Conservation (phyloP, 768 basidiomycete species). For the Russula sp. region DNA sequence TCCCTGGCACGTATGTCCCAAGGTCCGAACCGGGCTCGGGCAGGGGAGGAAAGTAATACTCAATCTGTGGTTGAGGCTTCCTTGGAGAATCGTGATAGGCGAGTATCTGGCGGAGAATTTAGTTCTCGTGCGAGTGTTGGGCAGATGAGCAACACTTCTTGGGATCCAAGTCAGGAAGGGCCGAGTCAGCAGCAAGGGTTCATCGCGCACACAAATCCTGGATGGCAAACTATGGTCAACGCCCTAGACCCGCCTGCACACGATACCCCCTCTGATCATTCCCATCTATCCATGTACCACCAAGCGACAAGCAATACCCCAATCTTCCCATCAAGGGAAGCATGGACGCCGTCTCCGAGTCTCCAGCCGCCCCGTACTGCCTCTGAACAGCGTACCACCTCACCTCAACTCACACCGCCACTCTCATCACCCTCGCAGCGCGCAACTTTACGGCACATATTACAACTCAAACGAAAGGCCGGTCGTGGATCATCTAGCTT, state of each 20-base stretch:
- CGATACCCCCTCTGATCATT: not conserved
- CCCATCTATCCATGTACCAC: not conserved
- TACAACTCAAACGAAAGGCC: constrained; percentile 3
- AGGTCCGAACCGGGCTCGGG: not conserved
- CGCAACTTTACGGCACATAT: constrained; percentile 9
- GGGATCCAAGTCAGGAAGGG: not conserved
- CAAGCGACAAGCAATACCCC: not conserved
- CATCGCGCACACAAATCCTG: not conserved
- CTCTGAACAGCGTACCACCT: not conserved
- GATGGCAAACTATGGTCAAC: not conserved
- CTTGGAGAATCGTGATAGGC: not conserved
- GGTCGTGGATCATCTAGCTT: not conserved
- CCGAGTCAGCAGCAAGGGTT: not conserved
- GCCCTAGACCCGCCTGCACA: not conserved
- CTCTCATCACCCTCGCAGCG: constrained; percentile 6
- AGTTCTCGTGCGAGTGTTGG: not conserved
- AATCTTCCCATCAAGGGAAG: not conserved
- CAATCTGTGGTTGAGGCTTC: not conserved
- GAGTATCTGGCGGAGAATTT: not conserved
- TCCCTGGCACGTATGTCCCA: not conserved
- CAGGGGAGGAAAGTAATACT: not conserved
- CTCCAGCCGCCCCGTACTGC: not conserved
- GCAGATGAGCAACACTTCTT: not conserved
- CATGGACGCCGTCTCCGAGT: not conserved
- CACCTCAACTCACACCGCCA: not conserved